Evolutionary conservation across 1,284 basidiomycete species (phyloP), one percentile per base, ranked within the genome.

Genomic region (Caloboletus inedulis): DNA sequence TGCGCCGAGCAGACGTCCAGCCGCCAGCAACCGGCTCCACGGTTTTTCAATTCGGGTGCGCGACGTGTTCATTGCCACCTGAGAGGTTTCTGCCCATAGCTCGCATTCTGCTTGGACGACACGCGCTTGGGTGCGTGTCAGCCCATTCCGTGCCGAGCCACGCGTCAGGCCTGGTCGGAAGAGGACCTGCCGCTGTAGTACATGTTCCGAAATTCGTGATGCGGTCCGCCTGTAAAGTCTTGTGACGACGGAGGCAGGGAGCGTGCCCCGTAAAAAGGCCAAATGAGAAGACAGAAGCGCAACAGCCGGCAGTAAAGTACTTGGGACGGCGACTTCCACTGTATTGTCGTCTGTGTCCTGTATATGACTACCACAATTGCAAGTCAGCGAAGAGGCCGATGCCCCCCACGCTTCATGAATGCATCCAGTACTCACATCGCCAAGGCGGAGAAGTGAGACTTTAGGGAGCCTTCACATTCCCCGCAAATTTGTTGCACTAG

Each of bases 151-250:
- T 21, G 36, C 46, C 4, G 59, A 46, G 9, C 69, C 53, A 13
- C 66, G 66, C 18, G 76, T 76, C 50, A 91, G 78, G 52, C 82
- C 80, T 0, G 90, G 87, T 40, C 89, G 83, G 63, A 87, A 91
- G 29, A 88, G 70, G 34, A 95, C 83, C 54, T 86, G 83, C n/a
- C 90, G 84, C 60, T 93, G 89, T 5, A 89, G 68, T 48, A 95
- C 85, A 63, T 93, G 85, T 49, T 85, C 81, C 1, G 84, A 76
- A 9, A 94, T 66, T 43, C 82, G 80, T 7, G 80, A 72, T 5
- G 84, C 81, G 50, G 87, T 80, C 37, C 80, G 80, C 36, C 90
- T 79, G 64, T 94, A 95, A 9, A 94, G 63, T 6, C 72, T 67
- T 1, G 82, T 82, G 23, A 80, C 69, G 0, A 74, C 73, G 0